Evolutionary conservation across 2,329 filamentous ascomycete genomes (phyloP).

Genomic region (Aspergillus calidoustus): DNA sequence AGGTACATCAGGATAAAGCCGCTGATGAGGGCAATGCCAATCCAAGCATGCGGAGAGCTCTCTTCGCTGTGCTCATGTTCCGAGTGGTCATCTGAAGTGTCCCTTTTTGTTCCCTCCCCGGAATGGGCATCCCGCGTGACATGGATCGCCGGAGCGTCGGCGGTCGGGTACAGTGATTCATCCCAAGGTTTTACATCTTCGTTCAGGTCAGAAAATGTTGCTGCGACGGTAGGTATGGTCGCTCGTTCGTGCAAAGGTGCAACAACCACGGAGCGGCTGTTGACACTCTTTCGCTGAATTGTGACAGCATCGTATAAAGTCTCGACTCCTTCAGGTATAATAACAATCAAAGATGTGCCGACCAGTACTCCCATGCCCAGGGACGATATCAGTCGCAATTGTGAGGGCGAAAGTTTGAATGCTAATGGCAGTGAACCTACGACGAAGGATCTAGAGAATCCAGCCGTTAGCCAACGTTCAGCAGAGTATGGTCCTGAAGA

Average conservation of each 20-base stretch:
- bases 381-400: constrained; percentile 86
- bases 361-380: constrained; percentile 93
- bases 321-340: constrained; percentile 95
- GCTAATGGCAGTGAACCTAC: constrained; percentile 89
- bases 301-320: constrained; percentile 71
- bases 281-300: constrained; percentile 37
- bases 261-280: constrained; percentile 31
- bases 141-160: constrained; percentile 23
- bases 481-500: not conserved
- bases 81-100: constrained; percentile 41
- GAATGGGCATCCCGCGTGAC: constrained; percentile 30
- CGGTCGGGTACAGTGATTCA: not conserved
- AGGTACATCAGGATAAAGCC: constrained; percentile 98
- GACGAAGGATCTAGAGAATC: constrained; percentile 75
- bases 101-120: constrained; percentile 32
- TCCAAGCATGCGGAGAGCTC: constrained; percentile 70
- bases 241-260: constrained; percentile 36
- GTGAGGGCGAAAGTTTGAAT: constrained; percentile 82
- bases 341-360: constrained; percentile 92
- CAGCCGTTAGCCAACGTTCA: constrained; percentile 20
- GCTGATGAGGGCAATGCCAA: constrained; percentile 82
- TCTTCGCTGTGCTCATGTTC: constrained; percentile 48
- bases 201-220: constrained; percentile 2
- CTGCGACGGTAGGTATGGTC: constrained; percentile 23
- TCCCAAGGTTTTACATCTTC: constrained; percentile 4